Evolutionary conservation across 176 grass and related monocot genomes (phyloP), one percentile per base, ranked within the genome.

Genomic region (Guadua angustifolia): DNA sequence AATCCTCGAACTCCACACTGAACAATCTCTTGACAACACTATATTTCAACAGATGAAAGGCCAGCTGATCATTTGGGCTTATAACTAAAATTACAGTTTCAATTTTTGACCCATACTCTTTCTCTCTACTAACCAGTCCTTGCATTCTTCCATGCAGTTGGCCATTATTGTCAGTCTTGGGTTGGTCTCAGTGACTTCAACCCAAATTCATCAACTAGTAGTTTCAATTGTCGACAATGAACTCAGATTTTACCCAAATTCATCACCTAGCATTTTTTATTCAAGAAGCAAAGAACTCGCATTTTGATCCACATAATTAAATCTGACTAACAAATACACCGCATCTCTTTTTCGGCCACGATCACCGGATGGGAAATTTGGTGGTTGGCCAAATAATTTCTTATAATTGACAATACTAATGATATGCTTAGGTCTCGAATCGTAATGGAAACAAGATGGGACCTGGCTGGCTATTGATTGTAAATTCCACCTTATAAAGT

Each of bases 81-180:
- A n/a, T n/a, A n/a, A n/a, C n/a, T n/a, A n/a, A n/a, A n/a, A n/a
- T n/a, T n/a, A n/a, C n/a, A n/a, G n/a, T n/a, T n/a, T n/a, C n/a
- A n/a, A n/a, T n/a, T 80, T 79, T 79, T 83, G 68, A 55, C 40
- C 47, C 84, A 74, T 62, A 90, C 79, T 66, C 73, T n/a, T 60
- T 84, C 84, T 83, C 67, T 84, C 57, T 82, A 91, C 86, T 86
- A 68, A 88, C 85, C 89, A 88, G 73, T 85, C 65, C 71, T 88
- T 24, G n/a, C 61, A 87, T 83, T 83, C 49, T 78, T 83, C 32
- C 67, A 71, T 66, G 50, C 66, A 59, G 79, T 44, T 72, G 79
- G 39, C 67, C 52, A 90, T 68, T 79, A 52, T 81, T 71, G 76
- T 69, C 79, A 80, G 84, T 70, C 43, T 45, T 33, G 84, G 70